Evolutionary conservation across 352 stramenopile genomes (phyloP).

Genomic region (Aphanomyces astaci): DNA sequence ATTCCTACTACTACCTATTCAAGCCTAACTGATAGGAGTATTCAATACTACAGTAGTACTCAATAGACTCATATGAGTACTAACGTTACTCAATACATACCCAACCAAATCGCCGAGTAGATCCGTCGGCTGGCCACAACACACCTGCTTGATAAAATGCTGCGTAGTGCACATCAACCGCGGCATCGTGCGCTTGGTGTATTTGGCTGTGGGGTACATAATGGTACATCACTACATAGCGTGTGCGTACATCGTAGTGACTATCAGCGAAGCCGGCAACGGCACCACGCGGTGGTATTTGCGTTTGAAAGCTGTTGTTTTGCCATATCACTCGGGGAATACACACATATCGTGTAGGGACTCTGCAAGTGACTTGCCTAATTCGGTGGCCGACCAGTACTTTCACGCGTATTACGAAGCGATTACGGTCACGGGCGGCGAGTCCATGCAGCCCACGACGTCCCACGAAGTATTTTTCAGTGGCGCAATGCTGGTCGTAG

Average conservation of each 20-base stretch:
- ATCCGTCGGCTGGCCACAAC: neutral
- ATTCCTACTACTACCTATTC: too few relatives aligned
- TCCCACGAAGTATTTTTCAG: neutral
- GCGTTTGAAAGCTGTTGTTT: too few relatives aligned
- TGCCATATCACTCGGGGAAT: too few relatives aligned
- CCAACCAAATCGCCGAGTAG: neutral
- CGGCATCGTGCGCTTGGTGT: neutral
- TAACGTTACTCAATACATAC: too few relatives aligned
- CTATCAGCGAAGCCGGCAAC: neutral
- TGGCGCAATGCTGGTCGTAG: neutral
- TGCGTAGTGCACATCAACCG: neutral
- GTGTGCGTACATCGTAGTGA: neutral
- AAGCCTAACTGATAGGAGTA: too few relatives aligned
- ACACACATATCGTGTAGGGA: too few relatives aligned
- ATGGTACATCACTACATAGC: slow-evolving; percentile 4
- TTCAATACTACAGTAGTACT: too few relatives aligned
- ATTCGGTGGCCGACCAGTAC: neutral
- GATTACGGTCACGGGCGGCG: neutral
- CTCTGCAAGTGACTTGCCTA: neutral
- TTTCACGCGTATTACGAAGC: neutral
- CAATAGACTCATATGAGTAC: too few relatives aligned
- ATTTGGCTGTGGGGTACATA: neutral
- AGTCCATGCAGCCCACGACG: neutral
- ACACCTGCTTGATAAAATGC: neutral
- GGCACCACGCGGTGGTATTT: neutral